These are phyloP conservation scores for Xerocomus nothofagi DNA, from an alignment of 1,284 basidiomycete genomes.

Conservation along the genomic window DNA sequence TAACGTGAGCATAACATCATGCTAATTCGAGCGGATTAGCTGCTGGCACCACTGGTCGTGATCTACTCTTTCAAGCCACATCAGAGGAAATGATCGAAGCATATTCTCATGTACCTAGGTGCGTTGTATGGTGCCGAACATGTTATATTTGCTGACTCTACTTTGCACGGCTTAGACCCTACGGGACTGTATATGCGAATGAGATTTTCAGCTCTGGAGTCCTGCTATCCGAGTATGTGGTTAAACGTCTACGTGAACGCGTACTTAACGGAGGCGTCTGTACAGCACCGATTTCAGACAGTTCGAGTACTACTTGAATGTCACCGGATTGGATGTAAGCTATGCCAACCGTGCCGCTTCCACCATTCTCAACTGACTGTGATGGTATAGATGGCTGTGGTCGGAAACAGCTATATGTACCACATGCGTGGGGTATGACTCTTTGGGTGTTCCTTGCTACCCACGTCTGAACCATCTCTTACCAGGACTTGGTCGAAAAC, in stretches of 20 bases:
- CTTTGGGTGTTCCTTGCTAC: conserved; percentile 1
- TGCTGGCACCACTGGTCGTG: conserved; percentile 86
- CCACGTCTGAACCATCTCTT: conserved; percentile 8
- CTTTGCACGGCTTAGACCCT: conserved; percentile 55
- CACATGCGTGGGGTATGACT: conserved; percentile 74
- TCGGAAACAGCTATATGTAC: conserved; percentile 92
- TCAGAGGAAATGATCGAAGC: conserved; percentile 93
- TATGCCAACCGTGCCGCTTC: too few relatives aligned
- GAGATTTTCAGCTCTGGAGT: conserved; percentile 95
- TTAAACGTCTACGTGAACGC: not conserved
- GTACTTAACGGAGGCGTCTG: conserved; percentile 12
- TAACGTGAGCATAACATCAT: not conserved
- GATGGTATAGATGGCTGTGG: conserved; percentile 80
- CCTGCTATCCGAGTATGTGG: conserved; percentile 82
- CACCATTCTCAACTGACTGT: conserved; percentile 1
- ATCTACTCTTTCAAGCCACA: conserved; percentile 95
- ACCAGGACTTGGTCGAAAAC: conserved; percentile 76
- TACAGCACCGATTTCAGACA: conserved; percentile 89
- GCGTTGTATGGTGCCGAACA: not conserved
- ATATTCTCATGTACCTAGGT: conserved; percentile 83
- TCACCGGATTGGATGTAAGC: conserved; percentile 81
- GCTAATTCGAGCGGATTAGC: conserved; percentile 43
- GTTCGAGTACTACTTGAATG: conserved; percentile 88
- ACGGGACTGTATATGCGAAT: conserved; percentile 89
- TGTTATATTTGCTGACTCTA: not conserved